Evolutionary conservation across 306 rosid species (phyloP).

Genomic region (Casuarina cunninghamiana): DNA sequence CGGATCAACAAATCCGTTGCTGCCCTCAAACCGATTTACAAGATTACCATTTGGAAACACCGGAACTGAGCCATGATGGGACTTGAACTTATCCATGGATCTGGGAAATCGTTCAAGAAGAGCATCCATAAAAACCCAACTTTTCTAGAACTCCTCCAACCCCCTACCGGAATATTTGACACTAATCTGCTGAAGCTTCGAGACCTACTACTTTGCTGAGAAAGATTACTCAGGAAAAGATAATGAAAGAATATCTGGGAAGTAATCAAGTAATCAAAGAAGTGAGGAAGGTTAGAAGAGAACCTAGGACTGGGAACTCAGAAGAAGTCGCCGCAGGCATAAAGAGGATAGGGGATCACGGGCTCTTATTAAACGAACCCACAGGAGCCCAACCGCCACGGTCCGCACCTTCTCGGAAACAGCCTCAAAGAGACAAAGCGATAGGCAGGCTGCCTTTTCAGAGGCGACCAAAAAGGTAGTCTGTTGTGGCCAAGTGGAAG

Average conservation of each 20-base stretch:
- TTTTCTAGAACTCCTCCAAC: not conserved
- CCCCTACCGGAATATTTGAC: not conserved
- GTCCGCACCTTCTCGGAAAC: conserved; percentile 36
- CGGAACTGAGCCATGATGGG: conserved; percentile 34
- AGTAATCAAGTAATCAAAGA: not conserved
- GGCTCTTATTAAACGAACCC: conserved; percentile 8
- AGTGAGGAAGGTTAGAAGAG: not conserved
- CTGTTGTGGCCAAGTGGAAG: not conserved
- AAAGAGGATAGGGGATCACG: not conserved
- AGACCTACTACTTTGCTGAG: not conserved
- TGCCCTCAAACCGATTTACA: conserved; percentile 27
- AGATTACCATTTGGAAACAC: conserved; percentile 29
- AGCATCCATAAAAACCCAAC: conserved; percentile 37
- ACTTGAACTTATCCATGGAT: conserved; percentile 36
- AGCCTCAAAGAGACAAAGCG: not conserved
- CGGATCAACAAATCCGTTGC: conserved; percentile 32
- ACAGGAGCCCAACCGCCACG: not conserved
- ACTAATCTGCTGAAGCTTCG: conserved; percentile 1
- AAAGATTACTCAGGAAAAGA: not conserved
- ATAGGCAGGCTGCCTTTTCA: conserved; percentile 22
- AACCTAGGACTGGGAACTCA: not conserved
- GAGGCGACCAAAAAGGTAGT: not conserved
- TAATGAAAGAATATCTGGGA: not conserved
- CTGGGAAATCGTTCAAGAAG: conserved; percentile 34
- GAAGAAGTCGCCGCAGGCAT: not conserved